These are phyloP conservation scores for Venturia effusa DNA, from an alignment of 2,329 filamentous ascomycete species.

Conservation along the genomic window DNA sequence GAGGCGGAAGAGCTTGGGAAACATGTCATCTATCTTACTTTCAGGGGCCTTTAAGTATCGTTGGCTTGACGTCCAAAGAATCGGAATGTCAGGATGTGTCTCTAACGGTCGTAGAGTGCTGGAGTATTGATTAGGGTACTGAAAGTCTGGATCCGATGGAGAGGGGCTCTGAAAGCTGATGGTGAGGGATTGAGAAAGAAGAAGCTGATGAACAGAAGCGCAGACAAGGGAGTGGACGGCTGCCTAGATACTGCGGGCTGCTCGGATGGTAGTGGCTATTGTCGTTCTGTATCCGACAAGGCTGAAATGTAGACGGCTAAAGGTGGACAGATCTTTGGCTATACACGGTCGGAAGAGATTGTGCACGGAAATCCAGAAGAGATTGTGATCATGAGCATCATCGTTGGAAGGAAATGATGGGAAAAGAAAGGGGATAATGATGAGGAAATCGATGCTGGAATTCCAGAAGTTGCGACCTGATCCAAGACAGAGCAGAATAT, in stretches of 20 bases:
- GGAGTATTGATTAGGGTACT: background rate
- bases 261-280: constrained; percentile 1
- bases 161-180: background rate
- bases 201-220: background rate
- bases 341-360: background rate
- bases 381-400: background rate
- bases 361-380: background rate
- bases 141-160: background rate
- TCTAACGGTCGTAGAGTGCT: background rate
- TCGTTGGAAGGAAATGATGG: background rate
- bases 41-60: background rate
- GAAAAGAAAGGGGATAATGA: background rate
- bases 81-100: background rate
- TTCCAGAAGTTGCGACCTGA: background rate
- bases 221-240: background rate
- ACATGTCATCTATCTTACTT: background rate
- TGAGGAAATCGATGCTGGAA: background rate
- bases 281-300: background rate
- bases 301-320: background rate
- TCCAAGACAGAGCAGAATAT: background rate
- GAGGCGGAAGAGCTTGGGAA: background rate
- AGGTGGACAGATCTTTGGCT: background rate
- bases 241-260: background rate
- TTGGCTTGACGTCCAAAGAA: background rate
- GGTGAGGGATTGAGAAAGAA: background rate